These are phyloP conservation scores for Entomortierella parvispora DNA, from an alignment of 192 early-diverging fungal genomes.

Conservation along the genomic window DNA sequence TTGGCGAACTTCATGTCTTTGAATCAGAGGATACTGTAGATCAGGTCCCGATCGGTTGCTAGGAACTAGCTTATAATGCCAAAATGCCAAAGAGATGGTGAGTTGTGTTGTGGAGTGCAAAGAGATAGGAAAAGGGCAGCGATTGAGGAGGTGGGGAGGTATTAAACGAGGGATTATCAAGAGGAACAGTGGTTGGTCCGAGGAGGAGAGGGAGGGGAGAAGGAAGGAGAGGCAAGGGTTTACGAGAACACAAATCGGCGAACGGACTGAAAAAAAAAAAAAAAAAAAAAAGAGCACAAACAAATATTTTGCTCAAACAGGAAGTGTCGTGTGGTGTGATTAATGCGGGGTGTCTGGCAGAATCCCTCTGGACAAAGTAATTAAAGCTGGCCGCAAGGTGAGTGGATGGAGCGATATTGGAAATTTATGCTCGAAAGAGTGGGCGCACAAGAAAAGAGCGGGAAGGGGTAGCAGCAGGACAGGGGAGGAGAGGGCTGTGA, in stretches of 20 bases:
- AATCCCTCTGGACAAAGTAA: too few species aligned
- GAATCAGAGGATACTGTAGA: too few species aligned
- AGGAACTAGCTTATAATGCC: too few species aligned
- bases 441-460: too few species aligned
- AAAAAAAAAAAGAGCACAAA: background rate
- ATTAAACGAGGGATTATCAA: too few species aligned
- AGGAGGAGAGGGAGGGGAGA: background rate
- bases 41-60: too few species aligned
- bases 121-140: background rate
- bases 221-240: background rate
- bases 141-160: background rate
- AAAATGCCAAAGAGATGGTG: background rate
- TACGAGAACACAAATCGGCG: background rate
- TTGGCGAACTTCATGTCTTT: conserved; percentile 51
- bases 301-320: background rate
- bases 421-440: too few species aligned
- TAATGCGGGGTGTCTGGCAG: too few species aligned
- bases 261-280: background rate
- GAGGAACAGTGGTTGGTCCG: background rate
- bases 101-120: background rate
- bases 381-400: too few species aligned
- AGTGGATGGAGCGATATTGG: too few species aligned
- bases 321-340: conserved; percentile 1
- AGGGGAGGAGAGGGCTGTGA: too few species aligned
- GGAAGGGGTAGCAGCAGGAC: too few species aligned